A percentile compares a stretch with the other conserved stretches of the same genome.
Conservation (phyloP, 768 basidiomycete species). For the Aureoboletus auriporus region DNA sequence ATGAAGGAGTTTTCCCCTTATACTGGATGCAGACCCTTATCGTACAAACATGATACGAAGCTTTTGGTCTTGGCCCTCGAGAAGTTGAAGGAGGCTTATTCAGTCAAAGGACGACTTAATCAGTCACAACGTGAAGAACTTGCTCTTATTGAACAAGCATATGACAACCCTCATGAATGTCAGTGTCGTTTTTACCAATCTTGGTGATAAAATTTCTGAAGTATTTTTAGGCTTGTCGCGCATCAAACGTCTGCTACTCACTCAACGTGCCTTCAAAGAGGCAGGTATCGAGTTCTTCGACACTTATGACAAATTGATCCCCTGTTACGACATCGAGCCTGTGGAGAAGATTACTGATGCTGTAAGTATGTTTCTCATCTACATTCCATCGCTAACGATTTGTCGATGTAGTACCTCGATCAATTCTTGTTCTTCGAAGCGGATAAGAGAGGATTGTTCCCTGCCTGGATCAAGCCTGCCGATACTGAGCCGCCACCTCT, state of each 20-base stretch:
- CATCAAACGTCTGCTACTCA: slow-evolving; percentile 94
- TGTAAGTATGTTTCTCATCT: slow-evolving; percentile 38
- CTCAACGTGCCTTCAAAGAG: slow-evolving; percentile 98
- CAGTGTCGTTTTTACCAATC: slow-evolving; percentile 14
- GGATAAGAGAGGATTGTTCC: slow-evolving; percentile 97
- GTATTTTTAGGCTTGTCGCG: slow-evolving; percentile 68
- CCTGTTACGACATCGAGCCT: slow-evolving; percentile 98
- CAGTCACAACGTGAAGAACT: slow-evolving; percentile 98
- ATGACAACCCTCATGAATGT: slow-evolving; percentile 99
- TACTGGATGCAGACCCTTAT: slow-evolving; percentile 60
- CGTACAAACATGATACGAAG: slow-evolving; percentile 99
- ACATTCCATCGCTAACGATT: slow-evolving; percentile 8
- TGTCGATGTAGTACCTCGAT: slow-evolving; percentile 69
- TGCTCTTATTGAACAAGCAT: slow-evolving; percentile 97
- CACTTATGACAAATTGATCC: slow-evolving; percentile 97
- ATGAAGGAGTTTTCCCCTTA: slow-evolving; percentile 3
- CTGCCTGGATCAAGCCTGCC: slow-evolving; percentile 98
- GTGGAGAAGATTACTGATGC: slow-evolving; percentile 99
- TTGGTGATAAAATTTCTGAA: slow-evolving; percentile 3
- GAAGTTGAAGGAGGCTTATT: slow-evolving; percentile 98
- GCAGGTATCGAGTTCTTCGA: slow-evolving; percentile 96
- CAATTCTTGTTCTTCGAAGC: slow-evolving; percentile 99
- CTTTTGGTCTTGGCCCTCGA: slow-evolving; percentile 93
- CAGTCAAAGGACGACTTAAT: slow-evolving; percentile 95
- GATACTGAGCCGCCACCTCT: slow-evolving; percentile 96